These are phyloP conservation scores for Anthracocystis panici-leucophaei DNA, from an alignment of 1,284 basidiomycete species.

Conservation along the genomic window DNA sequence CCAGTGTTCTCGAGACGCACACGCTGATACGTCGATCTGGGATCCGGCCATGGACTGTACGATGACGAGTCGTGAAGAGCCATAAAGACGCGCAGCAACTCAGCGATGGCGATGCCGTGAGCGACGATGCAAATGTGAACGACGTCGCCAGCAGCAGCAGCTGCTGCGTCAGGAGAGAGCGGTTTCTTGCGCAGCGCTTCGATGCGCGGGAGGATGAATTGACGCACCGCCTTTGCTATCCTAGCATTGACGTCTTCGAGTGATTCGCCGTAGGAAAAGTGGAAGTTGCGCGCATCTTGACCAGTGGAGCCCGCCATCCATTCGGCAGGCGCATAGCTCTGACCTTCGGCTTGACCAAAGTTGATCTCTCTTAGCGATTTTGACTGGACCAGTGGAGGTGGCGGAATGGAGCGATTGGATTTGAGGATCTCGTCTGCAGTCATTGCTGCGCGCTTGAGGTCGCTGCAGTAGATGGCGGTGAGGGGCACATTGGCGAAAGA, in stretches of 20 bases:
- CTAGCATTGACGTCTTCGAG: conserved; percentile 77
- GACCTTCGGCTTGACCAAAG: conserved; percentile 82
- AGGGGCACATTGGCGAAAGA: conserved; percentile 76
- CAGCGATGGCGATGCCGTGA: conserved; percentile 82
- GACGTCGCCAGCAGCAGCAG: conserved; percentile 26
- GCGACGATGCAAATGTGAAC: conserved; percentile 80
- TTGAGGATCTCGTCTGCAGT: conserved; percentile 77
- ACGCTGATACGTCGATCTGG: conserved; percentile 69
- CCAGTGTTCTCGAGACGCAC: conserved; percentile 73
- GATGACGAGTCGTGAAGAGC: conserved; percentile 47
- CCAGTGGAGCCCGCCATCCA: conserved; percentile 49
- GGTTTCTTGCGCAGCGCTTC: conserved; percentile 43
- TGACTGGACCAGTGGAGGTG: conserved; percentile 74
- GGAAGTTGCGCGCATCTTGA: conserved; percentile 72
- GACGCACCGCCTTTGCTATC: conserved; percentile 75
- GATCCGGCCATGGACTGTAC: conserved; percentile 61
- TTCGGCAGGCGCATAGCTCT: conserved; percentile 71
- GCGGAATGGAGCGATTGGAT: conserved; percentile 72
- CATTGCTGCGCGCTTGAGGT: conserved; percentile 80
- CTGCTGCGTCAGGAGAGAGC: conserved; percentile 12
- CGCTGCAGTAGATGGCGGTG: conserved; percentile 81
- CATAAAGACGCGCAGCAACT: conserved; percentile 69
- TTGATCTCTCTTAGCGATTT: conserved; percentile 70
- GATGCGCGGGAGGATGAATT: conserved; percentile 77
- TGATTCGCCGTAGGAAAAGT: conserved; percentile 81